A percentile compares a stretch with the other conserved stretches of the same genome.
Conservation (phyloP, 2,329 filamentous ascomycete species). For the Xylaria sp. region DNA sequence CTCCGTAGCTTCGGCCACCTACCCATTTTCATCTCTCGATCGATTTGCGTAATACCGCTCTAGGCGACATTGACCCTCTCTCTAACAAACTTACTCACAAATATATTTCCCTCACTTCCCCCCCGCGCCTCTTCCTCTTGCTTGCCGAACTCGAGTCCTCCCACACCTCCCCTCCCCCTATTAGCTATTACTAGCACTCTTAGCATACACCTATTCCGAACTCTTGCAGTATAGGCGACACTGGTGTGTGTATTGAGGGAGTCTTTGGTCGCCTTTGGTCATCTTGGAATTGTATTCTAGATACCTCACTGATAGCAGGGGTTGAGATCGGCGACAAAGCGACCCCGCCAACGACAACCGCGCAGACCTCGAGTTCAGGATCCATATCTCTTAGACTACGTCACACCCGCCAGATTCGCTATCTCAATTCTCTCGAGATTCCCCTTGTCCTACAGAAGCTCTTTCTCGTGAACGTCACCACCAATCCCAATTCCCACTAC, state of each 20-base stretch:
- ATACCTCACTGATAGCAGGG: constrained; percentile 24
- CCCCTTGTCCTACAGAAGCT: constrained; percentile 21
- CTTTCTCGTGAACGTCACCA: constrained; percentile 29
- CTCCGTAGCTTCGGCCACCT: constrained; percentile 24
- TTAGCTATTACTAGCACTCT: constrained; percentile 14
- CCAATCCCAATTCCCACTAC: constrained; percentile 22
- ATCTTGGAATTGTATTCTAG: constrained; percentile 19
- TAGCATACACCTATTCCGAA: constrained; percentile 22
- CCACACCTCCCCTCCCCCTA: constrained; percentile 20
- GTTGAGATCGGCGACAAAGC: constrained; percentile 27
- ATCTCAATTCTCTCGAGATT: constrained; percentile 21
- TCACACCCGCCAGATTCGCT: constrained; percentile 37
- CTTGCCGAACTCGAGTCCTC: constrained; percentile 18
- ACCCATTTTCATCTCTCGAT: constrained; percentile 37
- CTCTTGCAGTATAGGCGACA: constrained; percentile 17
- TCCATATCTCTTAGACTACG: constrained; percentile 30
- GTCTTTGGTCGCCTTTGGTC: constrained; percentile 24
- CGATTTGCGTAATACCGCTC: constrained; percentile 39
- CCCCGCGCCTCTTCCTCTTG: constrained; percentile 16
- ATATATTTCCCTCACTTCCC: constrained; percentile 29
- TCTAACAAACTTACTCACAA: constrained; percentile 23
- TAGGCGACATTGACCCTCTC: constrained; percentile 22
- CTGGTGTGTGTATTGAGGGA: constrained; percentile 11
- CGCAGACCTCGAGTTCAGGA: constrained; percentile 40
- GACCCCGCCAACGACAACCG: constrained; percentile 40